These are phyloP conservation scores for Nemania abortiva DNA, from an alignment of 2,329 filamentous ascomycete genomes.

Conservation along the genomic window DNA sequence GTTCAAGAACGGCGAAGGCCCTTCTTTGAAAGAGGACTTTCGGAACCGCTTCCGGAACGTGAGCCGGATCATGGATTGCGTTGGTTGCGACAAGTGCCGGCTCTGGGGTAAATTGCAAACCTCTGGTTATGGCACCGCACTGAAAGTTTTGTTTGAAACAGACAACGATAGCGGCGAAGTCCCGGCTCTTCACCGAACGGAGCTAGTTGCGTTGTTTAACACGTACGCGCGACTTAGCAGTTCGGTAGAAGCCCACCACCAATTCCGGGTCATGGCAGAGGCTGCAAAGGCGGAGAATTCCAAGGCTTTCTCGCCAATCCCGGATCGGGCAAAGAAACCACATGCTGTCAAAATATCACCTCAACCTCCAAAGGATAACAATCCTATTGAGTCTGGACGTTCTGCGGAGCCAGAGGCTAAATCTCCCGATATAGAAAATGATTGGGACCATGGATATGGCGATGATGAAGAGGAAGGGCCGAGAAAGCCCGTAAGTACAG, in stretches of 20 bases:
- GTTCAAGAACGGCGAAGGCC: conserved; percentile 84
- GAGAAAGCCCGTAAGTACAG: conserved; percentile 55
- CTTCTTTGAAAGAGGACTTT: conserved; percentile 94
- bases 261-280: conserved; percentile 72
- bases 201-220: conserved; percentile 94
- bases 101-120: conserved; percentile 98
- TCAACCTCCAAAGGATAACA: conserved; percentile 34
- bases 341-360: conserved; percentile 54
- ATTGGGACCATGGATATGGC: conserved; percentile 57
- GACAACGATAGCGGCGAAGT: conserved; percentile 73
- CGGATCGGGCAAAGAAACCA: conserved; percentile 59
- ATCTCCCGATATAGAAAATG: conserved; percentile 49
- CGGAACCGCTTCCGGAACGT: conserved; percentile 97
- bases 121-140: conserved; percentile 90
- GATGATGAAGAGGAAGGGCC: conserved; percentile 57
- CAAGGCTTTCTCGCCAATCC: conserved; percentile 42
- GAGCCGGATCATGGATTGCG: conserved; percentile 96
- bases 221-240: conserved; percentile 89
- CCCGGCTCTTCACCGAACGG: conserved; percentile 84
- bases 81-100: conserved; percentile 97
- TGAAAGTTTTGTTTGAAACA: conserved; percentile 97
- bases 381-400: conserved; percentile 33
- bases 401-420: conserved; percentile 32
- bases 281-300: conserved; percentile 45
- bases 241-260: conserved; percentile 79